Evolutionary conservation across 2,329 filamentous ascomycete species (phyloP).

Genomic region (Periconia sp.): DNA sequence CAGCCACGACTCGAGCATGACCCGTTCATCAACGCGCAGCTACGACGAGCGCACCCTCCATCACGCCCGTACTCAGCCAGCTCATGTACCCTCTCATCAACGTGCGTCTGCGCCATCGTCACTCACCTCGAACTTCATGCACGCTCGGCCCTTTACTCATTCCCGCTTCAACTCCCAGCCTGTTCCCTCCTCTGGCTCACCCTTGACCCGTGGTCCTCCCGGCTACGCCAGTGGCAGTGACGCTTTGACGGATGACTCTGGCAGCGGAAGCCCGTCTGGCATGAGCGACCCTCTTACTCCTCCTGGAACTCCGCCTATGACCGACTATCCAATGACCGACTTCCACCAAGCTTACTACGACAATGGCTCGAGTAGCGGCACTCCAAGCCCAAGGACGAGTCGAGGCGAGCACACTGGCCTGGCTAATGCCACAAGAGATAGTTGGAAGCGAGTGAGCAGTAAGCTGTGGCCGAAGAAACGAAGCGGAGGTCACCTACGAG

Average conservation of each 20-base stretch:
- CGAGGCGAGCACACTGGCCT: constrained; percentile 45
- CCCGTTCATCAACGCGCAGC: constrained; percentile 47
- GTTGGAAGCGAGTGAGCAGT: constrained; percentile 50
- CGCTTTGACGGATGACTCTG: constrained; percentile 68
- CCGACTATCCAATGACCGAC: constrained; percentile 54
- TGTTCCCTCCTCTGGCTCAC: constrained; percentile 35
- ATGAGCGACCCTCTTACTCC: constrained; percentile 73
- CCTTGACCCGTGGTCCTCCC: constrained; percentile 33
- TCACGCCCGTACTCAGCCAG: constrained; percentile 32
- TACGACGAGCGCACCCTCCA: constrained; percentile 48
- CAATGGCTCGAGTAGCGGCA: constrained; percentile 37
- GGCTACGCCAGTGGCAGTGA: constrained; percentile 51
- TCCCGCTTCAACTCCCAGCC: constrained; percentile 46
- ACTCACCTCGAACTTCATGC: constrained; percentile 45
- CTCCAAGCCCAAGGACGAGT: constrained; percentile 45
- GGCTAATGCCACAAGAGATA: constrained; percentile 43
- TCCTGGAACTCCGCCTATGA: constrained; percentile 76
- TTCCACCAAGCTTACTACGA: constrained; percentile 45
- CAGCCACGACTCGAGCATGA: constrained; percentile 46
- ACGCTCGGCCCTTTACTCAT: constrained; percentile 42
- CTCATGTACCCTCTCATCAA: constrained; percentile 39
- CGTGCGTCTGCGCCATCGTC: constrained; percentile 49
- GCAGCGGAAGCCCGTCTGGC: constrained; percentile 57
- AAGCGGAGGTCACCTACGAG: constrained; percentile 42
- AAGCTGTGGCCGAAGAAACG: constrained; percentile 50